A percentile compares a stretch with the other conserved stretches of the same genome.
phyloP scores from a whole-genome alignment of 2,329 filamentous ascomycete genomes.

The Teratosphaeria zuluensis region DNA sequence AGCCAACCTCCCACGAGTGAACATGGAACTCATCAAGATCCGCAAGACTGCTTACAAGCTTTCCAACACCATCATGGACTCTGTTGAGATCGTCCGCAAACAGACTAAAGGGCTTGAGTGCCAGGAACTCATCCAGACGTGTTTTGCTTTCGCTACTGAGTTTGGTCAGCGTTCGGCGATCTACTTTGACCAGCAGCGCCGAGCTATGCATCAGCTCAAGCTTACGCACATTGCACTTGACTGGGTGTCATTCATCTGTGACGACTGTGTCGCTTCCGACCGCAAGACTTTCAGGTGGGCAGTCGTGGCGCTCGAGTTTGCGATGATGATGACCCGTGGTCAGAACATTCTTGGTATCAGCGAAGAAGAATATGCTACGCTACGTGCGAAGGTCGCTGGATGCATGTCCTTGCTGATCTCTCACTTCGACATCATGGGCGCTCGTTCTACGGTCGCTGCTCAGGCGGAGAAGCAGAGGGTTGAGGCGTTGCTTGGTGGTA shows the following conservation, averaged over 20 bases:
- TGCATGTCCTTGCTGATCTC: slow-evolving; percentile 97
- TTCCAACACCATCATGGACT: slow-evolving; percentile 98
- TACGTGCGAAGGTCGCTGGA: slow-evolving; percentile 82
- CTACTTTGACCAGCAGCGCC: slow-evolving; percentile 90
- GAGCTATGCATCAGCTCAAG: slow-evolving; percentile 95
- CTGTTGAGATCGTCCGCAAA: slow-evolving; percentile 81
- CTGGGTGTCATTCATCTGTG: slow-evolving; percentile 96
- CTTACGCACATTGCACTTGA: slow-evolving; percentile 87
- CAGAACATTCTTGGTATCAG: slow-evolving; percentile 86
- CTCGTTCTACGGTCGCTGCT: slow-evolving; percentile 82
- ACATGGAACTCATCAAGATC: slow-evolving; percentile 82
- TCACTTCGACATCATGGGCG: slow-evolving; percentile 98
- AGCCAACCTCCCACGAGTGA: slow-evolving; percentile 87
- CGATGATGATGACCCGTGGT: slow-evolving; percentile 93
- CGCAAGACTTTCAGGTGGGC: slow-evolving; percentile 96
- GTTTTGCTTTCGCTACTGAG: slow-evolving; percentile 97
- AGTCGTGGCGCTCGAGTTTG: slow-evolving; percentile 87
- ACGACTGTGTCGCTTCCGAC: slow-evolving; percentile 89
- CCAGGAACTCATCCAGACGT: slow-evolving; percentile 93
- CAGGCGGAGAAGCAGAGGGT: slow-evolving; percentile 86
- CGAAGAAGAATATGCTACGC: slow-evolving; percentile 72
- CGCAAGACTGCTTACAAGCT: slow-evolving; percentile 93
- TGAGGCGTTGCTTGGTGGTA: slow-evolving; percentile 66
- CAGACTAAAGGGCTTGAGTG: slow-evolving; percentile 75
- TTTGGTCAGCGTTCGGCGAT: slow-evolving; percentile 91